These are phyloP conservation scores for Ophiostoma sp. DNA, from an alignment of 2,329 filamentous ascomycete genomes.

Conservation along the genomic window DNA sequence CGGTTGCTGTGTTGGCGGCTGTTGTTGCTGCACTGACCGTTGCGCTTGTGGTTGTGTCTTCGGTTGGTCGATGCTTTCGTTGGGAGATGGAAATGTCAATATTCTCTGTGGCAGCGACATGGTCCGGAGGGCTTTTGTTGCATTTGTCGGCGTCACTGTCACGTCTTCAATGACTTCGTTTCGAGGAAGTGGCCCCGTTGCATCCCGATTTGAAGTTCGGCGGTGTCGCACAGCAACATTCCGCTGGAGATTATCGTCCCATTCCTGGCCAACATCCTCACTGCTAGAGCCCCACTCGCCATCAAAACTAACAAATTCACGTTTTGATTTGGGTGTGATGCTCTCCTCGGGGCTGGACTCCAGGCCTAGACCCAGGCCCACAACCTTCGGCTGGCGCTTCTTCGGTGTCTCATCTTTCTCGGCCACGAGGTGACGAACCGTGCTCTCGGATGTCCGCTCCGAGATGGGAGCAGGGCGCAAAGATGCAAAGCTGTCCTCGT, in stretches of 20 bases:
- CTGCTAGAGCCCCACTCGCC: constrained; percentile 55
- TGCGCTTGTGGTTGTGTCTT: constrained; percentile 30
- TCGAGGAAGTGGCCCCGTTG: constrained; percentile 28
- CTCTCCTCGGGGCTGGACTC: constrained; percentile 44
- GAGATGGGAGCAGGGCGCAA: constrained; percentile 42
- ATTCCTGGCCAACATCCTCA: constrained; percentile 53
- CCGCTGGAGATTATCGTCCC: constrained; percentile 55
- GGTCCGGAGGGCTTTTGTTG: constrained; percentile 51
- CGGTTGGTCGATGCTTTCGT: constrained; percentile 32
- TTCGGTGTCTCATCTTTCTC: constrained; percentile 34
- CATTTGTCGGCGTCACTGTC: constrained; percentile 52
- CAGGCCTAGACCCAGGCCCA: constrained; percentile 48
- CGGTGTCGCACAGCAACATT: constrained; percentile 56
- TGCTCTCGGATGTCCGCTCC: constrained; percentile 46
- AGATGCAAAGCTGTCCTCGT: constrained; percentile 55
- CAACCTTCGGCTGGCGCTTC: constrained; percentile 38
- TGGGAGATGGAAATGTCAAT: constrained; percentile 42
- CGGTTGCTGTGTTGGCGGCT: constrained; percentile 34
- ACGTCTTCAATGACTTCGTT: constrained; percentile 50
- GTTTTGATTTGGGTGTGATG: constrained; percentile 45
- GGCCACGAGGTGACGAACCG: constrained; percentile 40
- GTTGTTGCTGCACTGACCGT: constrained; percentile 24
- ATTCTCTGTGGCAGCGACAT: constrained; percentile 49
- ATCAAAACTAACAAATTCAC: constrained; percentile 58
- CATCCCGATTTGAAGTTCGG: constrained; percentile 35